Conservation (phyloP, 352 stramenopile genomes). For the Proteromonas lacertae region DNA sequence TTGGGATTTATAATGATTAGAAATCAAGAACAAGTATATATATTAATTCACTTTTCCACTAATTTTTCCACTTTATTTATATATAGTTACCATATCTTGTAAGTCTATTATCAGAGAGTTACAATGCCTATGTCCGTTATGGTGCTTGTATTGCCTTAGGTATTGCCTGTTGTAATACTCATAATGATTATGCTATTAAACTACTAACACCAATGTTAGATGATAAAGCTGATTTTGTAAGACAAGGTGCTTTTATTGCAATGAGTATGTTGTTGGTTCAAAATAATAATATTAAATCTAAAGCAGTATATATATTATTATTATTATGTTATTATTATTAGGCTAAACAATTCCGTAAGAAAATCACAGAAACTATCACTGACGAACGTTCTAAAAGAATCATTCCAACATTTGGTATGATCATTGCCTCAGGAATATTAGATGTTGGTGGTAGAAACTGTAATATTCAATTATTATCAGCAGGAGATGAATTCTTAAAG, state of each 20-base stretch:
- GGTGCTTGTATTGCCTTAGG: slow-evolving; percentile 87
- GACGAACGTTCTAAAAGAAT: slow-evolving; percentile 91
- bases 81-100: slow-evolving; percentile 39
- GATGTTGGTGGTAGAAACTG: slow-evolving; percentile 87
- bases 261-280: slow-evolving; percentile 95
- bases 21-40: slow-evolving; percentile 64
- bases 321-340: slow-evolving; percentile 29
- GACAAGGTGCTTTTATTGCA: slow-evolving; percentile 71
- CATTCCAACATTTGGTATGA: slow-evolving; percentile 93
- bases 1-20: slow-evolving; percentile 93
- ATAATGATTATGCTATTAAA: slow-evolving; percentile 74
- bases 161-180: slow-evolving; percentile 78
- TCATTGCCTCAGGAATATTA: slow-evolving; percentile 77
- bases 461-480: slow-evolving; percentile 68
- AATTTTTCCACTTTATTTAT: no score
- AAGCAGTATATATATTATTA: no score
- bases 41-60: no score
- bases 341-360: slow-evolving; percentile 28
- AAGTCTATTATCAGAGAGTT: slow-evolving; percentile 80
- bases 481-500: slow-evolving; percentile 88
- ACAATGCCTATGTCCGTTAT: slow-evolving; percentile 97
- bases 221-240: slow-evolving; percentile 89
- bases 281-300: no score
- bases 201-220: slow-evolving; percentile 85
- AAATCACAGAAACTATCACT: slow-evolving; percentile 20